A percentile compares a stretch with the other conserved stretches of the same genome.
These are phyloP conservation scores for Hylodesmum podocarpum DNA, from an alignment of 306 rosid genomes.

Conservation along the genomic window DNA sequence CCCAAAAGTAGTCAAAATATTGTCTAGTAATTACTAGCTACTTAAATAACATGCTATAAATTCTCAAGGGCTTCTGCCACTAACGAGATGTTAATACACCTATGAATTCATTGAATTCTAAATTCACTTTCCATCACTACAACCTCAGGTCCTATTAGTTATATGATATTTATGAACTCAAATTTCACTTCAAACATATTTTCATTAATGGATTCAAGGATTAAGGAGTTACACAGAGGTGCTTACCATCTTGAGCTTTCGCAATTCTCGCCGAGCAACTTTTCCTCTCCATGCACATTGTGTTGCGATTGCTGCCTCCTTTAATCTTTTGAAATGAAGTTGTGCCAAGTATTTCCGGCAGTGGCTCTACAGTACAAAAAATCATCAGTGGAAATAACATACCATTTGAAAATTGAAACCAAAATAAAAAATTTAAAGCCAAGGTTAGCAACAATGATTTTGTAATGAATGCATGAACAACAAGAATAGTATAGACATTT, in stretches of 20 bases:
- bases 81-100: neutral
- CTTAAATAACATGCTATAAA: constrained; percentile 15
- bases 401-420: constrained; percentile 20
- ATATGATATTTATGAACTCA: neutral
- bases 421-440: constrained; percentile 21
- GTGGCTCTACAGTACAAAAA: constrained; percentile 60
- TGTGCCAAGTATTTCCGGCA: constrained; percentile 63
- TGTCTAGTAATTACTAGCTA: constrained; percentile 3
- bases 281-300: constrained; percentile 94
- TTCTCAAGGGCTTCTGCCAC: neutral
- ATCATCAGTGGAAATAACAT: neutral
- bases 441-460: constrained; percentile 19
- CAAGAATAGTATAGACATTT: neutral
- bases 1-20: neutral
- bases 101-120: neutral
- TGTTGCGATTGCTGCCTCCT: constrained; percentile 74
- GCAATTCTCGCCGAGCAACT: constrained; percentile 70
- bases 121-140: neutral
- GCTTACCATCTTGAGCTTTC: constrained; percentile 77
- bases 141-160: neutral
- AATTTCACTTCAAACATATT: neutral
- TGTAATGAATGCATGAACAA: constrained; percentile 15
- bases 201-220: constrained; percentile 5
- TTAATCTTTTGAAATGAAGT: constrained; percentile 52
- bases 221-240: neutral